These are phyloP conservation scores for Cercophora newfieldiana DNA, from an alignment of 495 filamentous ascomycete genomes.

Conservation along the genomic window DNA sequence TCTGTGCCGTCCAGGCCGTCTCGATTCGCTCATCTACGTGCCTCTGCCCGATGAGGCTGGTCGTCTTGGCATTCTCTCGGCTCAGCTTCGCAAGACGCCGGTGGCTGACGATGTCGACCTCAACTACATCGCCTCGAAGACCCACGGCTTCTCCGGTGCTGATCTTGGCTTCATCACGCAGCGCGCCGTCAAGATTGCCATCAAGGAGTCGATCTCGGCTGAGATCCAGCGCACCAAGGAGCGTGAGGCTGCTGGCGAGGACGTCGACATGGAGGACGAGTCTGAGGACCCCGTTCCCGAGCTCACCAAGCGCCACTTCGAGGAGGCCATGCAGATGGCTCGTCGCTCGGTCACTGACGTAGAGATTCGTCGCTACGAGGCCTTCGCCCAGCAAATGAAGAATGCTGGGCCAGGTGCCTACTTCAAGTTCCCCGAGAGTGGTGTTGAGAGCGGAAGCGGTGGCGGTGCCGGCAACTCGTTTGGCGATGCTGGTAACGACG, in stretches of 20 bases:
- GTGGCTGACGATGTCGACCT: constrained; percentile 86
- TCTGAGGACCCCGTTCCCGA: constrained; percentile 93
- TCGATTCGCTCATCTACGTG: constrained; percentile 97
- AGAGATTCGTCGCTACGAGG: constrained; percentile 96
- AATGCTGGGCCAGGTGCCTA: constrained; percentile 89
- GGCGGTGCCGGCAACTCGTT: constrained; percentile 64
- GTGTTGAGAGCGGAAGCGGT: constrained; percentile 53
- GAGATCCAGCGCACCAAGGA: constrained; percentile 89
- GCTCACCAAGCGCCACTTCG: constrained; percentile 94
- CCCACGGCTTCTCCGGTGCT: constrained; percentile 98
- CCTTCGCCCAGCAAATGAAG: constrained; percentile 98
- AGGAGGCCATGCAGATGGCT: constrained; percentile 95
- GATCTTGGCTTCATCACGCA: constrained; percentile 99
- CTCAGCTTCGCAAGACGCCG: constrained; percentile 97
- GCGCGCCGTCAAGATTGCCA: constrained; percentile 97
- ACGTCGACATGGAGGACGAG: constrained; percentile 77
- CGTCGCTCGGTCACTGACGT: constrained; percentile 93
- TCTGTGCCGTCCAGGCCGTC: constrained; percentile 95
- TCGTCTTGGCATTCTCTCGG: constrained; percentile 85
- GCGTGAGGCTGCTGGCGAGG: constrained; percentile 80
- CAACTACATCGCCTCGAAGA: constrained; percentile 90
- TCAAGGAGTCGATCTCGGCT: constrained; percentile 89
- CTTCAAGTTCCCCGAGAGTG: constrained; percentile 91
- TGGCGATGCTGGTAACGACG: constrained; percentile 82
- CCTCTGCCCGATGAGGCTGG: constrained; percentile 89